Base-by-base conservation (phyloP, 1,284 basidiomycete species). In the Cryptococcus jaspeensis region DNA sequence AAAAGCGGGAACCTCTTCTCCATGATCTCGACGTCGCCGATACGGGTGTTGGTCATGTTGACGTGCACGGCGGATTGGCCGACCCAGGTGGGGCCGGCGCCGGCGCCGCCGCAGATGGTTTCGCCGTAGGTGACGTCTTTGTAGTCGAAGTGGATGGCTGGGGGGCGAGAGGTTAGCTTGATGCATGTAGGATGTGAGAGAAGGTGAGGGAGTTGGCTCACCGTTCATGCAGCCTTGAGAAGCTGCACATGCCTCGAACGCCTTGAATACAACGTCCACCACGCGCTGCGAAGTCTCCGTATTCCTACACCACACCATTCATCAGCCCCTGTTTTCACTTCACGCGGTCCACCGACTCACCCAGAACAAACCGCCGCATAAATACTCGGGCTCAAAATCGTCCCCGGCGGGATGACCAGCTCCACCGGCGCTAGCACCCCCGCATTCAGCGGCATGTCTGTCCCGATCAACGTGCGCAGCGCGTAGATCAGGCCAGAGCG, bases 401-500 rank as follows among this genome's bases (percentile, higher is more conserved):
- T 72, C 45, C 41, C 53, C 36, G 46, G 40, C 3, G 62, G 62
- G 8, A 70, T 65, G 36, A 65, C 56, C 12, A 70, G 46, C 25
- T 63, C 61, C 55, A 74, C 66, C 2, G 75, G 75, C 23, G 71
- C 65, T 22, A 77, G 65, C 25, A 73, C 74, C 25, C 75, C 75
- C 40, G 71, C 70, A 52, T 74, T 74, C 54, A 74, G 54, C 57
- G 94, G 94, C 52, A 97, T 95, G 66, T 97, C 94, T 35, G 86
- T 79, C 65, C 92, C 87, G 25, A 96, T 83, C 89, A 99, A 93
- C 12, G 91, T 84, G 25, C 95, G 85, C 81, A 98, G 87, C 77
- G 90, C 81, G 78, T 98, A 99, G 64, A 99, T 94, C 60, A 97
- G 88, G 2, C 93, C 92, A 4, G 89, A 90, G 74, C 93, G 90